Conservation (phyloP, 352 stramenopile genomes). For the Bremia lactucae region DNA sequence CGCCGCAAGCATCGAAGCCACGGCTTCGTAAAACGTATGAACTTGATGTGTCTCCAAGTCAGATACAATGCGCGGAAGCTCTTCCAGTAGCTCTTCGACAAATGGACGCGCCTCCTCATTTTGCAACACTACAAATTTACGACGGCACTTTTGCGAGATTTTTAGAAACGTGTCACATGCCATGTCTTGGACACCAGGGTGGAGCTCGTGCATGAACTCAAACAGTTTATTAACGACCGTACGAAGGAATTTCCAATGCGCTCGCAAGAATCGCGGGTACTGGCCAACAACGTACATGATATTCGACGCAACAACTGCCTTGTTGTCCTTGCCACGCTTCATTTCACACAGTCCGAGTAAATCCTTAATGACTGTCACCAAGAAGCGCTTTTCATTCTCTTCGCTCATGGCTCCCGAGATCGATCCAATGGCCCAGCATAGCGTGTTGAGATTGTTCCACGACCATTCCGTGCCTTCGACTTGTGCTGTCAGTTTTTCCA, state of each 20-base stretch:
- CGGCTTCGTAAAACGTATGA: slow-evolving; percentile 98
- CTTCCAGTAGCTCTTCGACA: slow-evolving; percentile 93
- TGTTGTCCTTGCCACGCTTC: slow-evolving; percentile 99
- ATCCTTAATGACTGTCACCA: slow-evolving; percentile 99
- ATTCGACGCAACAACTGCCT: slow-evolving; percentile 98
- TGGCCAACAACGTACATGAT: slow-evolving; percentile 99
- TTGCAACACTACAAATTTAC: slow-evolving; percentile 97
- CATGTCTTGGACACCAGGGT: slow-evolving; percentile 99
- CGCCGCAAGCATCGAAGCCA: slow-evolving; percentile 84
- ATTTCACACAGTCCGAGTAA: slow-evolving; percentile 95
- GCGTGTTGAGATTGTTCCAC: slow-evolving; percentile 98
- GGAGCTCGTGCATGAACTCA: slow-evolving; percentile 99
- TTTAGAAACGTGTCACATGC: slow-evolving; percentile 99
- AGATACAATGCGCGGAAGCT: slow-evolving; percentile 91
- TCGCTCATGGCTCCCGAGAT: slow-evolving; percentile 98
- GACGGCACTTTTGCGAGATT: slow-evolving; percentile 96
- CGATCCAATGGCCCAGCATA: slow-evolving; percentile 99
- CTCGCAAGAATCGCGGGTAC: slow-evolving; percentile 98
- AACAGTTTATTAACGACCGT: slow-evolving; percentile 99
- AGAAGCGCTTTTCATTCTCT: slow-evolving; percentile 99
- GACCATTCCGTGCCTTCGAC: slow-evolving; percentile 83
- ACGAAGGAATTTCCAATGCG: slow-evolving; percentile 99
- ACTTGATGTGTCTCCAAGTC: slow-evolving; percentile 98
- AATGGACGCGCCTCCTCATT: slow-evolving; percentile 89
- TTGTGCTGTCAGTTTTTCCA: slow-evolving; percentile 93